Conservation (phyloP, 2,329 filamentous ascomycete genomes). For the Fusarium hainanense region DNA sequence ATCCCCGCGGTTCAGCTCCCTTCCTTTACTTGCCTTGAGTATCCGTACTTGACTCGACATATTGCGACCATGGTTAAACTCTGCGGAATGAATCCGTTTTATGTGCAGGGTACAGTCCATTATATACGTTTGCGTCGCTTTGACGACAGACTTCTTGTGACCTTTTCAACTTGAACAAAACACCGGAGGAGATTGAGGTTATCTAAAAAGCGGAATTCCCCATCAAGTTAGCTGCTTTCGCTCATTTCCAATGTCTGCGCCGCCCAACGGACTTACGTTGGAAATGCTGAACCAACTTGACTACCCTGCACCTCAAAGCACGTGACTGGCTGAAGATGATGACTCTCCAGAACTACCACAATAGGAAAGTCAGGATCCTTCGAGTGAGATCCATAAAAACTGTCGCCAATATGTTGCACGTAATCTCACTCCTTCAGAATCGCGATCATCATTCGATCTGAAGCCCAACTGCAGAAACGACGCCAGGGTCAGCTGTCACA, state of each 20-base stretch:
- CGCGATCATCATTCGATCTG: not conserved
- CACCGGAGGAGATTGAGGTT: not conserved
- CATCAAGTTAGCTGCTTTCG: not conserved
- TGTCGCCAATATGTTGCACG: conserved; percentile 6
- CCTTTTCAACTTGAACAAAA: not conserved
- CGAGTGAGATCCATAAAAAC: conserved; percentile 29
- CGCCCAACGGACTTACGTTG: not conserved
- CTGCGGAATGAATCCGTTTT: not conserved
- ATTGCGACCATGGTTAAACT: not conserved
- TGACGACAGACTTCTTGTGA: fast-evolving
- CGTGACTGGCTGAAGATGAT: not conserved
- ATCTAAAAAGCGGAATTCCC: not conserved
- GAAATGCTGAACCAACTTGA: not conserved
- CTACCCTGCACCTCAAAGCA: conserved; percentile 10
- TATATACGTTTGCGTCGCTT: not conserved
- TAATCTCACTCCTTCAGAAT: conserved; percentile 4
- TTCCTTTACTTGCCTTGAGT: not conserved
- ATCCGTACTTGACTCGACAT: not conserved
- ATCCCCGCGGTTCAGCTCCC: not conserved
- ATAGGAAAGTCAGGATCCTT: conserved; percentile 18
- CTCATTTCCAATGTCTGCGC: not conserved
- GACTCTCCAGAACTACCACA: conserved; percentile 1
- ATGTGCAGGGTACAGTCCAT: not conserved
- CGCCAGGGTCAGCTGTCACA: not conserved
- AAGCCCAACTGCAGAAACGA: not conserved